A percentile compares a stretch with the other conserved stretches of the same genome.
Conservation (phyloP, 2,329 filamentous ascomycete genomes). For the Exophiala calicioides region DNA sequence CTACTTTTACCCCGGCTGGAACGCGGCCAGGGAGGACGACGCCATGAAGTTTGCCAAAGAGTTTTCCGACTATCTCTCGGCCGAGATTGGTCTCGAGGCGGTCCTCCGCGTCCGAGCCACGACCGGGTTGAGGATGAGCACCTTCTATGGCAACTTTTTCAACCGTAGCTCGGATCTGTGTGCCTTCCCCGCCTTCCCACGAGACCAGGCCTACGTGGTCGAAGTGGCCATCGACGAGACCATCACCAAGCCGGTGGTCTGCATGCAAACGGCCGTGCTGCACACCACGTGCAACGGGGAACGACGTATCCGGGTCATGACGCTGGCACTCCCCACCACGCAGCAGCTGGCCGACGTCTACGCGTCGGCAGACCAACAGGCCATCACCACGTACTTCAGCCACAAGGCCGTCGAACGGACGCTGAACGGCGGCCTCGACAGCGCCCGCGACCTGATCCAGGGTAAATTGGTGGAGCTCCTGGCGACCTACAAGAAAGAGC, state of each 20-base stretch:
- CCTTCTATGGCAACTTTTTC: constrained; percentile 99
- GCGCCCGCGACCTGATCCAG: constrained; percentile 86
- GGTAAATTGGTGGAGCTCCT: constrained; percentile 89
- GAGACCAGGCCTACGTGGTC: constrained; percentile 96
- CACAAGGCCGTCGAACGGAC: constrained; percentile 96
- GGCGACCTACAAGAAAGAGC: constrained; percentile 94
- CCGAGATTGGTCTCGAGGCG: constrained; percentile 93
- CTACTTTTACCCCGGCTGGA: constrained; percentile 98
- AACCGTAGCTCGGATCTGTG: constrained; percentile 97
- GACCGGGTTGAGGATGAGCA: constrained; percentile 91
- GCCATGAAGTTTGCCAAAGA: constrained; percentile 97
- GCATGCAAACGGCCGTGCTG: constrained; percentile 88
- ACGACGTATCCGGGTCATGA: constrained; percentile 90
- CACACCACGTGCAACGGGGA: constrained; percentile 98
- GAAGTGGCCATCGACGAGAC: constrained; percentile 98
- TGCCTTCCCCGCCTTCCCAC: constrained; percentile 95
- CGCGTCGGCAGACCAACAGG: constrained; percentile 90
- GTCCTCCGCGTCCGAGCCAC: constrained; percentile 94
- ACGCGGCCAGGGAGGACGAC: constrained; percentile 88
- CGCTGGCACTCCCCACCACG: constrained; percentile 87
- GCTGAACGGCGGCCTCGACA: constrained; percentile 81
- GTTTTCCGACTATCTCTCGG: constrained; percentile 94
- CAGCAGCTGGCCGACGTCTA: constrained; percentile 88
- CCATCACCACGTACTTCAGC: constrained; percentile 90
- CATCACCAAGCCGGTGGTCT: constrained; percentile 86